phyloP scores from a whole-genome alignment of 805 yeast genomes.

The Ogataea populi-albae region DNA sequence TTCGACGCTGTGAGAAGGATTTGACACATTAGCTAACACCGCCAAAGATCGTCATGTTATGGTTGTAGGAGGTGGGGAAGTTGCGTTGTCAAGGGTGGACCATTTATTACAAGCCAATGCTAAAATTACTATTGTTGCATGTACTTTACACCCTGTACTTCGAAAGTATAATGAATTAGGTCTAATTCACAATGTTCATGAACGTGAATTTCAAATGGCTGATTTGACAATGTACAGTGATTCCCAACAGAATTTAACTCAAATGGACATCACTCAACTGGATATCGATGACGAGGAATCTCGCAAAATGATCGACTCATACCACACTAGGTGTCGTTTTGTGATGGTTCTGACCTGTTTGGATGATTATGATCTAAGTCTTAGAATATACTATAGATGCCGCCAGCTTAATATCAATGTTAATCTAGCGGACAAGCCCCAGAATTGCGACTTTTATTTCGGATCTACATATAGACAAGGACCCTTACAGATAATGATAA shows the following conservation, averaged over 20 bases:
- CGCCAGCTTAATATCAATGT: conserved; percentile 51
- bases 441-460: conserved; percentile 81
- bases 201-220: conserved; percentile 42
- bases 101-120: conserved; percentile 72
- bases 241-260: conserved; percentile 7
- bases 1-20: not conserved
- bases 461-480: conserved; percentile 77
- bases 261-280: conserved; percentile 19
- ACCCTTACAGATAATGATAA: conserved; percentile 72
- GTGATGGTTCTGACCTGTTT: conserved; percentile 72
- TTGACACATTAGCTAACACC: conserved; percentile 4
- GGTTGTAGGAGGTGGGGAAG: conserved; percentile 77
- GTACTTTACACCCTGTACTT: conserved; percentile 36
- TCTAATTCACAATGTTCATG: conserved; percentile 38
- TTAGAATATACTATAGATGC: conserved; percentile 52
- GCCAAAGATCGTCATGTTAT: conserved; percentile 55
- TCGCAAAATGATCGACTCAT: conserved; percentile 33
- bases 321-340: conserved; percentile 42
- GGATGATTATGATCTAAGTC: conserved; percentile 62
- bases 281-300: conserved; percentile 29
- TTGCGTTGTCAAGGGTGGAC: conserved; percentile 66
- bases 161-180: conserved; percentile 37
- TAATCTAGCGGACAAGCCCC: conserved; percentile 82
- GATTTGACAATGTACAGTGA: conserved; percentile 52
- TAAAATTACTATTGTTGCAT: conserved; percentile 61